Conservation (phyloP, 331 rosid species). For the Rosa hybrid region DNA sequence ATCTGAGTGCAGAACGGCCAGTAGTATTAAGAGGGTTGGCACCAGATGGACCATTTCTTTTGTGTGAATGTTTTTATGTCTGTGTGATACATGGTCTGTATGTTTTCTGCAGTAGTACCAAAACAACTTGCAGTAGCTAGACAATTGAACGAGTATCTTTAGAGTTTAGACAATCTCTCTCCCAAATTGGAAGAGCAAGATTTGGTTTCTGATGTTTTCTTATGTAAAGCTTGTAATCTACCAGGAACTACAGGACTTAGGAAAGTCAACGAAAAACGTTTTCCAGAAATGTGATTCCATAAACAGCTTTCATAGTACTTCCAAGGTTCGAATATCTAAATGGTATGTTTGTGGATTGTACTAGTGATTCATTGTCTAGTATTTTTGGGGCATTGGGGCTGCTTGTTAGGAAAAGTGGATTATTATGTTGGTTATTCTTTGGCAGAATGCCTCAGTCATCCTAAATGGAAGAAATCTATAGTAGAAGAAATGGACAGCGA, state of each 20-base stretch:
- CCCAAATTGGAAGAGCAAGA: not conserved
- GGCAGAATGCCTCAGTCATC: not conserved
- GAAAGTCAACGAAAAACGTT: not conserved
- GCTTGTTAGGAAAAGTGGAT: not conserved
- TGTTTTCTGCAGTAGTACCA: not conserved
- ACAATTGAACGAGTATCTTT: not conserved
- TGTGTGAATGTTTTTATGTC: not conserved
- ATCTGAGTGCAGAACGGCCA: not conserved
- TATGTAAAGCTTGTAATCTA: not conserved
- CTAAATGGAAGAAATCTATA: not conserved
- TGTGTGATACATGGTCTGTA: not conserved
- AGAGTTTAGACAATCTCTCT: not conserved
- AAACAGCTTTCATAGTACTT: not conserved
- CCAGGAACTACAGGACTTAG: not conserved
- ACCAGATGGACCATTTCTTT: not conserved
- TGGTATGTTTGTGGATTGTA: not conserved
- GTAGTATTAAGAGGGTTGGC: not conserved
- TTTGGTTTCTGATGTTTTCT: not conserved
- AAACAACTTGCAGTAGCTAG: not conserved
- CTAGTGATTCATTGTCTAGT: not conserved
- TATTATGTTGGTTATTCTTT: not conserved
- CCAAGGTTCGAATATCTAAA: no score
- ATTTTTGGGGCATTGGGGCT: not conserved
- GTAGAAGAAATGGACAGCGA: not conserved
- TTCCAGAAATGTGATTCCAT: not conserved